A percentile compares a stretch with the other conserved stretches of the same genome.
Conservation (phyloP, 345 rosid species). For the Lepidium didymum region DNA sequence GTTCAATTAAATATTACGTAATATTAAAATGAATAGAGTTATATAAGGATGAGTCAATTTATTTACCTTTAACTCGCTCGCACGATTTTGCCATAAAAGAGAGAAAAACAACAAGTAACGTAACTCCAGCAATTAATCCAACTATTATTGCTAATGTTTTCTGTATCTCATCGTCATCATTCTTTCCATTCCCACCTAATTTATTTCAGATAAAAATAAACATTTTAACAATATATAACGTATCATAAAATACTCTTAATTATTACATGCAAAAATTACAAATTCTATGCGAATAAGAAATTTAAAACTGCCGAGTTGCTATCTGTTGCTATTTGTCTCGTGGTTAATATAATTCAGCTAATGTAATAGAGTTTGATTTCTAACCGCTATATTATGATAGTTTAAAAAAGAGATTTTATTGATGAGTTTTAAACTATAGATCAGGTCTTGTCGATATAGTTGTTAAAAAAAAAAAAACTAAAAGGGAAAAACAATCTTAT, state of each 20-base stretch:
- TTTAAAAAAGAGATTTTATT: no score
- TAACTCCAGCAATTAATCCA: slow-evolving; percentile 82
- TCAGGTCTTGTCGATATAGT: no score
- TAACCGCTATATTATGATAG: no score
- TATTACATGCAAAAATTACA: not conserved
- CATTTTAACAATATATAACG: not conserved
- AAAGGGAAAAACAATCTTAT: not conserved
- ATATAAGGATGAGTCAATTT: not conserved
- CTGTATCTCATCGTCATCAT: slow-evolving; percentile 66
- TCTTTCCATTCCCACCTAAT: slow-evolving; percentile 25
- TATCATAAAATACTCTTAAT: not conserved
- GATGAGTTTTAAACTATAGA: no score
- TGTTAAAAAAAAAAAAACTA: no score
- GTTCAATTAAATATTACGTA: not conserved
- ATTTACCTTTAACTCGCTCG: slow-evolving; percentile 54
- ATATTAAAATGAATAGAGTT: not conserved
- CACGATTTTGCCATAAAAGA: slow-evolving; percentile 58
- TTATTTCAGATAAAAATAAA: not conserved
- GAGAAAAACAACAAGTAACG: slow-evolving; percentile 60
- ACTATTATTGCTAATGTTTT: slow-evolving; percentile 86
- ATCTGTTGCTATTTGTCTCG: no score
- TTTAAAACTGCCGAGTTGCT: no score
- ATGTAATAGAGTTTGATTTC: no score
- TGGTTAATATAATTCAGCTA: no score
- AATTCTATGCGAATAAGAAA: not conserved